Base-by-base conservation (phyloP, 495 filamentous ascomycete genomes). In the Podospora comata region DNA sequence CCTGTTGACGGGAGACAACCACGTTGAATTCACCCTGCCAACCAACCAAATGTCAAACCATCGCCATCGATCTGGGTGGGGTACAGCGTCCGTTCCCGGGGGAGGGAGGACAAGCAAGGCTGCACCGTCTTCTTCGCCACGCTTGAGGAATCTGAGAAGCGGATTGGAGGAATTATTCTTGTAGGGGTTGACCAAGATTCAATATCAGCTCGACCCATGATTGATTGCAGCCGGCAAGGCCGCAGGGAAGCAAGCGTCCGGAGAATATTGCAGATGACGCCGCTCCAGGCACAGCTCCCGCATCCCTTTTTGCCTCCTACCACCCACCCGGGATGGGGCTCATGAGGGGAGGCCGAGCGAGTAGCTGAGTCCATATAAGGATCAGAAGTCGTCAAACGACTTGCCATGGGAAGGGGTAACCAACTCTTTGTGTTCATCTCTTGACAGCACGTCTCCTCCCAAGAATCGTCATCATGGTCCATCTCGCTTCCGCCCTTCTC, bases 401-500 rank as follows among this genome's bases (percentile, higher is more conserved):
- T 32, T 20, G 55, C 59, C 19, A 15, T 9, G 16, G 27, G 23
- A 61, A 55, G 32, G 15, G 15, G 16, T 53, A n/a, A 64, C 23
- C 34, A 28, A 63, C 18, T 20, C 19, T 16, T 53, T 55, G 20
- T 60, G 27, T 59, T 68, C 48, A 53, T 44, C 44, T 67, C 34
- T 54, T 48, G 30, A 65, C 48, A 44, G 3, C 15, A 27, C 56
- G 39, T 44, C 28, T 39, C 60, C 68, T 18, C 53, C 2, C 64
- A 56, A 30, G 26, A 27, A 66, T 54, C 11, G 64, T 48, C 67
- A 76, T 64, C 19, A 82, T 84, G 81, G 77, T 83, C 66, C 81
- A 79, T 69, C 67, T 84, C 48, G 71, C 76, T 39, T 75, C 79
- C 57, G 76, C 79, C 71, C 76, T 83, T 68, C 64, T 82, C 60